Evolutionary conservation across 495 filamentous ascomycete genomes (phyloP).

Genomic region (Immersiella caudata): DNA sequence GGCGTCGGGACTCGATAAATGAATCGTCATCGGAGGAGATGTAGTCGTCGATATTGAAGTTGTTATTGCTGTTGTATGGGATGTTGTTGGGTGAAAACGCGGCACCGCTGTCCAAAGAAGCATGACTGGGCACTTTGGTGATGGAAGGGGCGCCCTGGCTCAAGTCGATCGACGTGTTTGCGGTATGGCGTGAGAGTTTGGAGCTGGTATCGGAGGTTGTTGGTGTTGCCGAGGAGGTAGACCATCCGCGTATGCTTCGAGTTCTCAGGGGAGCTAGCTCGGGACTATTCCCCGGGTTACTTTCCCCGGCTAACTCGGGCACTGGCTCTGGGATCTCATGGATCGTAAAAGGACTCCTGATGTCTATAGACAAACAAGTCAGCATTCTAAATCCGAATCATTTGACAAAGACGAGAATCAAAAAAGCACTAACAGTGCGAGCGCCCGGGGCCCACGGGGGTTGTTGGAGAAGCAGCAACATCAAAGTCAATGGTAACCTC

Average conservation of each 20-base stretch:
- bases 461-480: slow-evolving; percentile 18
- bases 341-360: slow-evolving; percentile 9
- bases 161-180: slow-evolving; percentile 48
- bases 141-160: slow-evolving; percentile 28
- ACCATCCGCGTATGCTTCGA: slow-evolving; percentile 44
- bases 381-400: background rate
- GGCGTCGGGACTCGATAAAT: slow-evolving; percentile 31
- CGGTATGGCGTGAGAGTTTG: slow-evolving; percentile 46
- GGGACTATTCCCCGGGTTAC: slow-evolving; percentile 22
- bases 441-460: slow-evolving; percentile 12
- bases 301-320: background rate
- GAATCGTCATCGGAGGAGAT: slow-evolving; percentile 44
- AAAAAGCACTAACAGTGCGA: slow-evolving; percentile 28
- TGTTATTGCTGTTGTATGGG: background rate
- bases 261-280: slow-evolving; percentile 33
- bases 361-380: slow-evolving; percentile 12
- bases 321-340: slow-evolving; percentile 1
- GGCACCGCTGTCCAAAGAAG: slow-evolving; percentile 25
- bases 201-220: slow-evolving; percentile 43
- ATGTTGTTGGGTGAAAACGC: slow-evolving; percentile 15
- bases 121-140: slow-evolving; percentile 24
- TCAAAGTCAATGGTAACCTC: slow-evolving; percentile 19
- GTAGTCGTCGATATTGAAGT: slow-evolving; percentile 47
- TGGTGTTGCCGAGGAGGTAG: slow-evolving; percentile 45
- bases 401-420: background rate